Percentiles rank a stretch among this genome's conserved stretches.
These are phyloP conservation scores for Colletotrichum sp. DNA, from an alignment of 2,329 filamentous ascomycete species.

Conservation along the genomic window DNA sequence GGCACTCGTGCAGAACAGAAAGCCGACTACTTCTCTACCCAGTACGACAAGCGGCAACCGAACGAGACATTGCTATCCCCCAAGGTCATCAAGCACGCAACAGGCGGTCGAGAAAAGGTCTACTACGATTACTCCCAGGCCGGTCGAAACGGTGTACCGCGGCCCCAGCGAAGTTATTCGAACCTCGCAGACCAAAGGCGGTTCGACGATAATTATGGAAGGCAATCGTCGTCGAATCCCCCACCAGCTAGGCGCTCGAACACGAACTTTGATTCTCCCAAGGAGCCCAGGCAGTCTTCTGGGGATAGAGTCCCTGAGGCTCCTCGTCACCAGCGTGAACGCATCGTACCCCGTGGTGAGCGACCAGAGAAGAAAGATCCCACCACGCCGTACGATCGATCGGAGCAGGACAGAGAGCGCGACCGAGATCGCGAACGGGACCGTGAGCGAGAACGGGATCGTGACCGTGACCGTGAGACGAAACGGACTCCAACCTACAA, in stretches of 20 bases:
- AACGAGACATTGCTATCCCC: slow-evolving; percentile 45
- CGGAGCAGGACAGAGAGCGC: slow-evolving; percentile 25
- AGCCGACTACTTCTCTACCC: slow-evolving; percentile 36
- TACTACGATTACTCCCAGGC: slow-evolving; percentile 37
- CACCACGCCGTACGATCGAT: slow-evolving; percentile 31
- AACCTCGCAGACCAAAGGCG: slow-evolving; percentile 30
- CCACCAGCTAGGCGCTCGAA: slow-evolving; percentile 29
- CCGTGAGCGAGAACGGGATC: not conserved
- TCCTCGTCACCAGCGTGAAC: slow-evolving; percentile 24
- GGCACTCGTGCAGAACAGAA: slow-evolving; percentile 32
- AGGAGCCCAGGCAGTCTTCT: slow-evolving; percentile 32
- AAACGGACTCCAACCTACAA: slow-evolving; percentile 31
- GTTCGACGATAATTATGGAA: slow-evolving; percentile 27
- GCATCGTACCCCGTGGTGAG: slow-evolving; percentile 13
- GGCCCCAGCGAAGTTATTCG: slow-evolving; percentile 34
- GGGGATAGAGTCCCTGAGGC: slow-evolving; percentile 35
- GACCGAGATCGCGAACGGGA: not conserved
- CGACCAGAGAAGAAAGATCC: slow-evolving; percentile 32
- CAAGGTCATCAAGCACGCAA: slow-evolving; percentile 44
- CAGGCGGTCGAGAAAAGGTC: slow-evolving; percentile 46
- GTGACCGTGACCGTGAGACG: not conserved
- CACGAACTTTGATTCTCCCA: slow-evolving; percentile 30
- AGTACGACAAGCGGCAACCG: slow-evolving; percentile 27
- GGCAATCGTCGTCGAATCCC: slow-evolving; percentile 31
- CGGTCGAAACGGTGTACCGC: slow-evolving; percentile 29